Percentiles rank a stretch among this genome's conserved stretches.
phyloP scores from a whole-genome alignment of 495 filamentous ascomycete genomes.

The Tuber calosporum region DNA sequence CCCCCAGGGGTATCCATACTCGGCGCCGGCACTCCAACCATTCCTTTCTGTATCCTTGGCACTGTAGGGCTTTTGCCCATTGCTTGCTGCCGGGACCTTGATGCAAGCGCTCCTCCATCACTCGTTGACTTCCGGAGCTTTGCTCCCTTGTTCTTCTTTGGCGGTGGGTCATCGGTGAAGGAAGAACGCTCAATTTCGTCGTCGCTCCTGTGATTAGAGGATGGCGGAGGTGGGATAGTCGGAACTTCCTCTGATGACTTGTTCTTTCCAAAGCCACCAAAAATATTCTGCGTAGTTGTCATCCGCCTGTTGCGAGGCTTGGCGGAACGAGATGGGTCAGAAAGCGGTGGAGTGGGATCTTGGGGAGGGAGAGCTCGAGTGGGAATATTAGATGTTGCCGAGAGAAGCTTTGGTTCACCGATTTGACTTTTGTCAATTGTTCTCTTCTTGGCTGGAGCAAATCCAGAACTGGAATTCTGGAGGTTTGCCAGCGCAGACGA shows the following conservation, averaged over 20 bases:
- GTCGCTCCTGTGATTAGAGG: slow-evolving; percentile 27
- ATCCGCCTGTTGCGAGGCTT: slow-evolving; percentile 17
- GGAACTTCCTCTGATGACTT: slow-evolving; percentile 37
- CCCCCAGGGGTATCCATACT: slow-evolving; percentile 17
- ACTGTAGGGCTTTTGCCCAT: slow-evolving; percentile 16
- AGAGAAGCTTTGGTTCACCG: slow-evolving; percentile 36
- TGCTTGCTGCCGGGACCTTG: slow-evolving; percentile 32
- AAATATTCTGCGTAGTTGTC: slow-evolving; percentile 31
- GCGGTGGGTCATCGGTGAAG: slow-evolving; percentile 34
- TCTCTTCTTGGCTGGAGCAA: slow-evolving; percentile 36
- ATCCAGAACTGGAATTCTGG: slow-evolving; percentile 30
- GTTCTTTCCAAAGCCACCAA: slow-evolving; percentile 34
- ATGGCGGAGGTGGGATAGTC: slow-evolving; percentile 25
- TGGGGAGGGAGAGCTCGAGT: slow-evolving; percentile 34
- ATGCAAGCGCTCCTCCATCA: slow-evolving; percentile 35
- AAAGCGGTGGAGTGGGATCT: slow-evolving; percentile 7
- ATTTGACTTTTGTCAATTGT: slow-evolving; percentile 37
- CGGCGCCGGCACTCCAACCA: slow-evolving; percentile 9
- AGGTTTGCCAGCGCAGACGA: slow-evolving; percentile 19
- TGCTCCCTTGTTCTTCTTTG: slow-evolving; percentile 32
- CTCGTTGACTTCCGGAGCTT: slow-evolving; percentile 40
- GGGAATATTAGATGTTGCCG: slow-evolving; percentile 39
- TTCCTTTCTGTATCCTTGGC: slow-evolving; percentile 29
- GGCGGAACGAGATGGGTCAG: slow-evolving; percentile 8
- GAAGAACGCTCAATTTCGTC: slow-evolving; percentile 36